Conservation (phyloP, 148 eudicot genomes). For the Vaccinium darrowii region DNA sequence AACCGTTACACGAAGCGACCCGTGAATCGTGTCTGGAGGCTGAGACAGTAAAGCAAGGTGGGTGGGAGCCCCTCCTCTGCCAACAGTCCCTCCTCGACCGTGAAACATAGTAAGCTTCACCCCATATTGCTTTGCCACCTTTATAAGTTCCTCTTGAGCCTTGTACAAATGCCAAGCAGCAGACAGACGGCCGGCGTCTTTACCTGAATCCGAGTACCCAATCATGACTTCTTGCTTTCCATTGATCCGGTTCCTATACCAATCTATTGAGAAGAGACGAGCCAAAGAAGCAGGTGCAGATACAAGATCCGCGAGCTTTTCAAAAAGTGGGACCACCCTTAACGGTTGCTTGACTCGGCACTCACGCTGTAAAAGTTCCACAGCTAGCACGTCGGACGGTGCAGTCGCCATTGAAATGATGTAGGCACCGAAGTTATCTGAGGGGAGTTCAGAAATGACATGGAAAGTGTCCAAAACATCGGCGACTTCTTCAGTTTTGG, state of each 20-base stretch:
- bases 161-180: constrained; percentile 96
- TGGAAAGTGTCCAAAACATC: constrained; percentile 80
- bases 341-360: constrained; percentile 63
- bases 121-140: constrained; percentile 73
- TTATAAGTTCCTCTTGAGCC: constrained; percentile 82
- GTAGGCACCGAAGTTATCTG: constrained; percentile 84
- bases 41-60: constrained; percentile 92
- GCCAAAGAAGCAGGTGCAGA: constrained; percentile 81
- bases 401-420: constrained; percentile 96
- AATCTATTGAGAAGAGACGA: constrained; percentile 82
- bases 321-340: constrained; percentile 90
- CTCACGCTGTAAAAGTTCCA: constrained; percentile 88
- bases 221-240: constrained; percentile 98
- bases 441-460: constrained; percentile 81
- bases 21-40: constrained; percentile 84
- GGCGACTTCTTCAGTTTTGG: constrained; percentile 89
- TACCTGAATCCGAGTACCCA: constrained; percentile 93
- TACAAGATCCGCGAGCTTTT: constrained; percentile 87
- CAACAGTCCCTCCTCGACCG: constrained; percentile 95
- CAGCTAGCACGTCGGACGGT: constrained; percentile 93
- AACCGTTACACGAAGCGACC: constrained; percentile 84
- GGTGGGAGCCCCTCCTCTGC: constrained; percentile 97
- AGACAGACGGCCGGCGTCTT: constrained; percentile 94
- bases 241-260: constrained; percentile 70
- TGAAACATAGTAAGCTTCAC: constrained; percentile 95